Conservation (phyloP, 2,329 filamentous ascomycete genomes). For the Neoascochyta sp. region DNA sequence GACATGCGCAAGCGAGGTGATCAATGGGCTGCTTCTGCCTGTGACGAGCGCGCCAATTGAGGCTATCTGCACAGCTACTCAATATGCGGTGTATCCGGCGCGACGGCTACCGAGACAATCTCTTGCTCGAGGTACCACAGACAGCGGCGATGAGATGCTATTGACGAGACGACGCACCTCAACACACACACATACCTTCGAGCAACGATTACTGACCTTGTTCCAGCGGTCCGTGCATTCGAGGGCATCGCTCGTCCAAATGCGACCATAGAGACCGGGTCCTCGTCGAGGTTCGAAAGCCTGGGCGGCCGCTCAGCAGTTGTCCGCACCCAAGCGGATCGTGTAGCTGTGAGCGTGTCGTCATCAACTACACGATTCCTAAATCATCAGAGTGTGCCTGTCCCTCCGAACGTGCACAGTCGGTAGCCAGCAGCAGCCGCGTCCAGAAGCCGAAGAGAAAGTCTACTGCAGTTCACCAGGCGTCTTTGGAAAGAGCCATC, state of each 20-base stretch:
- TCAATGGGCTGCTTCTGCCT: too few relatives aligned
- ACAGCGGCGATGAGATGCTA: too few relatives aligned
- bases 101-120: too few relatives aligned
- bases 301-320: conserved; percentile 65
- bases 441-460: conserved; percentile 35
- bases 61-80: too few relatives aligned
- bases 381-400: conserved; percentile 41
- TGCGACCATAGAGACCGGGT: conserved; percentile 67
- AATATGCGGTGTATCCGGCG: too few relatives aligned
- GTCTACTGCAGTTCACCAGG: conserved; percentile 25
- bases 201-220: conserved; percentile 16
- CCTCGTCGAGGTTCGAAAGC: conserved; percentile 68
- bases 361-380: conserved; percentile 46
- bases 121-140: too few relatives aligned
- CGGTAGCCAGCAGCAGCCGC: conserved; percentile 24
- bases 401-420: conserved; percentile 29
- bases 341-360: conserved; percentile 62
- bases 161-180: too few relatives aligned
- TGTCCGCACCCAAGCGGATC: conserved; percentile 64
- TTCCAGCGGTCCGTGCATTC: conserved; percentile 67
- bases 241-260: conserved; percentile 71
- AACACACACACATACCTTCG: too few relatives aligned
- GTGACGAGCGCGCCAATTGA: too few relatives aligned
- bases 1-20: too few relatives aligned
- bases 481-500: conserved; percentile 34